A percentile compares a stretch with the other conserved stretches of the same genome.
Conservation (phyloP, 78 protist species). For the Anaeramoeba ignava region DNA sequence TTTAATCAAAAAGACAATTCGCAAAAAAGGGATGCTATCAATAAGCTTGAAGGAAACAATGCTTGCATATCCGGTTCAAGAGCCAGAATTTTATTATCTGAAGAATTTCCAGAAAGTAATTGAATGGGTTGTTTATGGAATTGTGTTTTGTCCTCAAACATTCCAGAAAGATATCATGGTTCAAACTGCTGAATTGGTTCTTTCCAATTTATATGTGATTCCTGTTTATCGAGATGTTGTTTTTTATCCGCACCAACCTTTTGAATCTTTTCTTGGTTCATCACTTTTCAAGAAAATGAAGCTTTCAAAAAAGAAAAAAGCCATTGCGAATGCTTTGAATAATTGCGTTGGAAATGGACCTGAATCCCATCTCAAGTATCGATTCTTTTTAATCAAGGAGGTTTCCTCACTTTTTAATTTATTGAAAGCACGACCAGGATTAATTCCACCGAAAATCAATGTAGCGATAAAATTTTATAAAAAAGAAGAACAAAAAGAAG, state of each 20-base stretch:
- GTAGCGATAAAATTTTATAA: not conserved
- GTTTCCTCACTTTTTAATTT: not conserved
- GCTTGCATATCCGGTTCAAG: not conserved
- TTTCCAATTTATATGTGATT: not conserved
- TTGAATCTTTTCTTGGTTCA: not conserved
- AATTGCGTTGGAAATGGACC: not conserved
- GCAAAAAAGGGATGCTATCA: not conserved
- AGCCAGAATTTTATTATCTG: not conserved
- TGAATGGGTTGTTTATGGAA: not conserved
- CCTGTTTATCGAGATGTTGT: not conserved
- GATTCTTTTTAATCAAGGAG: not conserved
- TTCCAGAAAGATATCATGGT: not conserved
- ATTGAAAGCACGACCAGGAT: not conserved
- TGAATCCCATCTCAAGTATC: not conserved
- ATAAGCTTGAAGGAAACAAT: not conserved
- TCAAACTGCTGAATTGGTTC: not conserved
- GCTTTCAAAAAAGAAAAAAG: not conserved
- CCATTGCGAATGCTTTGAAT: not conserved
- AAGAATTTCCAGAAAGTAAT: not conserved
- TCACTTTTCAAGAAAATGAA: not conserved
- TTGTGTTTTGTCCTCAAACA: not conserved
- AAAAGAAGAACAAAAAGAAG: not conserved
- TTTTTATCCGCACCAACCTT: not conserved
- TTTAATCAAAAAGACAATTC: not conserved
- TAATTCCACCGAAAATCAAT: slow-evolving; percentile 1